Evolutionary conservation across 768 basidiomycete species (phyloP), one percentile per base, ranked within the genome.

Genomic region (Auricularia heimuer): DNA sequence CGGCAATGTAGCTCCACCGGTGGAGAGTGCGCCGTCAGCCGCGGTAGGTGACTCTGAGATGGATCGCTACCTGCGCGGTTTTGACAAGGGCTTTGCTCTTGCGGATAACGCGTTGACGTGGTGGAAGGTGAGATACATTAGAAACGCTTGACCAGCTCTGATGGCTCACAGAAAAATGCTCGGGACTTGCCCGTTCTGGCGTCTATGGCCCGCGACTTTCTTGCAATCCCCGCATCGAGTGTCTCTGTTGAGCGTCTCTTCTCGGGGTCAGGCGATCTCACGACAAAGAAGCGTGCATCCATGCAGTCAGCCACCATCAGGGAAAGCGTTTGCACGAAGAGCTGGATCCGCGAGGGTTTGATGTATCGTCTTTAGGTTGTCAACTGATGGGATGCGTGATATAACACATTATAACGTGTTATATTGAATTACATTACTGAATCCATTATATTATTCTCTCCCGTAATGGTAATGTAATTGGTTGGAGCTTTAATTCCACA

Each of bases 221-320:
- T 77, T 10, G 73, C 75, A 34, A 75, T 77, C 63, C 74, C 75
- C 4, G 74, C 68, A 6, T 71, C 75, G 1, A 74, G 73, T 65
- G 71, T 74, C 4, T 74, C 76, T 0, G 75, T 77, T 24, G 75
- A 77, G 62, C 65, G 71, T 1, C 35, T 70, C 2, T 76, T 77
- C 65, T 77, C 73, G 3, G 72, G 70, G 56, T 75, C 74, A 21
- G 68, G 71, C 8, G 74, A 75, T 61, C 64, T 75, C 21, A 75
- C 75, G 63, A 65, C 70, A 16, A 71, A 75, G 47, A 64, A 73
- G 18, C 67, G 72, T 0, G 68, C 65, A 21, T 74, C 73, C 4
- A 64, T 77, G 36, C 72, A 73, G 65, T 71, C 72, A 16, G 65
- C 69, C 12, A 77, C 74, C 18, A 71, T 74, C 35, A 69, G 60